phyloP scores from a whole-genome alignment of 1,284 basidiomycete genomes.

The Cerrena zonata region DNA sequence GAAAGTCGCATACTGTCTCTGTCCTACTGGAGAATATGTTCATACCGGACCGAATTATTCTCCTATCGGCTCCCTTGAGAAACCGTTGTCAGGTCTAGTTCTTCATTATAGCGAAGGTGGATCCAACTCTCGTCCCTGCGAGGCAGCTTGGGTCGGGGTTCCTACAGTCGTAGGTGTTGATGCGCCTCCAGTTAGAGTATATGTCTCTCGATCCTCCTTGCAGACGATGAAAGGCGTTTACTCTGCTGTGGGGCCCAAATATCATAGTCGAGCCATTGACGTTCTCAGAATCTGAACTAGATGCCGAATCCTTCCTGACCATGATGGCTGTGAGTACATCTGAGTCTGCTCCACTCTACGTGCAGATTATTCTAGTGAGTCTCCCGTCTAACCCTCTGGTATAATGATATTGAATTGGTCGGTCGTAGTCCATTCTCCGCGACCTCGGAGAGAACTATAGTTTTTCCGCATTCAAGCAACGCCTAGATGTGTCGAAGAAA shows the following conservation, averaged over 20 bases:
- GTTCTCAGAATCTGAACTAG: conserved; percentile 56
- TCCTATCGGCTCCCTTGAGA: conserved; percentile 46
- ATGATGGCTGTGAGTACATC: conserved; percentile 63
- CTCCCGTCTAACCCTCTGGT: conserved; percentile 3
- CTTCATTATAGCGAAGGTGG: conserved; percentile 69
- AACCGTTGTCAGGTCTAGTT: conserved; percentile 56
- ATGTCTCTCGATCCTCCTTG: conserved; percentile 57
- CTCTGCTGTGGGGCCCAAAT: conserved; percentile 38
- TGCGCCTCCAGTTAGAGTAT: conserved; percentile 50
- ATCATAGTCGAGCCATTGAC: conserved; percentile 51
- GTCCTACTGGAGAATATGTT: conserved; percentile 64
- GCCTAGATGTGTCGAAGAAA: conserved; percentile 42
- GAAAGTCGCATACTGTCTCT: conserved; percentile 66
- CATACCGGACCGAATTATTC: conserved; percentile 44
- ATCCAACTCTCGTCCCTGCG: conserved; percentile 47
- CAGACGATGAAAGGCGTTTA: conserved; percentile 57
- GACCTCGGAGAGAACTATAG: conserved; percentile 44
- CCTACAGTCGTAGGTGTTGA: conserved; percentile 32
- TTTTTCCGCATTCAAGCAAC: conserved; percentile 41
- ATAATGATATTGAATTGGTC: conserved; percentile 9
- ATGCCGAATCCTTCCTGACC: conserved; percentile 59
- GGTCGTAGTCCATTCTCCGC: conserved; percentile 35
- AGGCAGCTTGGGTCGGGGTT: conserved; percentile 56
- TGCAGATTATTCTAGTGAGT: conserved; percentile 56
- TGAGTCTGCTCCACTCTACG: conserved; percentile 57